A percentile compares a stretch with the other conserved stretches of the same genome.
These are phyloP conservation scores for Globisporangium heterothallicum DNA, from an alignment of 352 stramenopile species.

Conservation along the genomic window DNA sequence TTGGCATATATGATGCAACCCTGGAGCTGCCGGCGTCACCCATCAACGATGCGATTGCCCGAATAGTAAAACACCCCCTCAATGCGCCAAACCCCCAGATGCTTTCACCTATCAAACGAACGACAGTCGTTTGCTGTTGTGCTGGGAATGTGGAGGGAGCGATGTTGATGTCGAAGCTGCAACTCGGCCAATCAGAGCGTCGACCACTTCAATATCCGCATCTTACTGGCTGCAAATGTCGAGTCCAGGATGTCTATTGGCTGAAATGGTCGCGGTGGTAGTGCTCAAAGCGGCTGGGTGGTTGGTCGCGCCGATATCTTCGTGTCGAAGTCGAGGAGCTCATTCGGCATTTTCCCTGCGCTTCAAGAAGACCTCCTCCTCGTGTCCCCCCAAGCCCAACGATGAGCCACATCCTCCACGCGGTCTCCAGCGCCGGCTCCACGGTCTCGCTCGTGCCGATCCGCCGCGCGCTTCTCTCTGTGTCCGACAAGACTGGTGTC, in stretches of 20 bases:
- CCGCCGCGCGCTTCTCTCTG: constrained; percentile 95
- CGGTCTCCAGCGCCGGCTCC: constrained; percentile 47
- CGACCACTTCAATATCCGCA: background rate
- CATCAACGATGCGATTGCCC: too few relatives aligned
- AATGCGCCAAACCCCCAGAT: too few relatives aligned
- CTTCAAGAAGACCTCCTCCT: background rate
- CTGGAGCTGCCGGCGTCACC: too few relatives aligned
- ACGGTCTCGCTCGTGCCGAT: constrained; percentile 87
- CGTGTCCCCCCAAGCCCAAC: background rate
- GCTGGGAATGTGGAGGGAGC: too few relatives aligned
- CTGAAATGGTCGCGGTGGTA: background rate
- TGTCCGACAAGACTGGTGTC: constrained; percentile 99
- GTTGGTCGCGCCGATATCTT: too few relatives aligned
- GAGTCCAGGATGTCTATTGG: background rate
- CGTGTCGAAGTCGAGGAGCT: constrained; percentile 11
- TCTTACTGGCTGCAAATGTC: background rate
- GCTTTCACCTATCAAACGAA: too few relatives aligned
- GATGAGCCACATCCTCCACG: constrained; percentile 84
- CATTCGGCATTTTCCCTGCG: constrained; percentile 10
- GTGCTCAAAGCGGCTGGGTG: too few relatives aligned
- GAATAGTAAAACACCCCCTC: too few relatives aligned
- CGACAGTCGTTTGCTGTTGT: too few relatives aligned
- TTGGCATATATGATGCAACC: background rate
- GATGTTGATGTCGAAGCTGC: constrained; percentile 10
- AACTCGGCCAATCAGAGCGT: background rate